A percentile compares a stretch with the other conserved stretches of the same genome.
Conservation (phyloP, 306 rosid genomes). For the Rosa chinensis region DNA sequence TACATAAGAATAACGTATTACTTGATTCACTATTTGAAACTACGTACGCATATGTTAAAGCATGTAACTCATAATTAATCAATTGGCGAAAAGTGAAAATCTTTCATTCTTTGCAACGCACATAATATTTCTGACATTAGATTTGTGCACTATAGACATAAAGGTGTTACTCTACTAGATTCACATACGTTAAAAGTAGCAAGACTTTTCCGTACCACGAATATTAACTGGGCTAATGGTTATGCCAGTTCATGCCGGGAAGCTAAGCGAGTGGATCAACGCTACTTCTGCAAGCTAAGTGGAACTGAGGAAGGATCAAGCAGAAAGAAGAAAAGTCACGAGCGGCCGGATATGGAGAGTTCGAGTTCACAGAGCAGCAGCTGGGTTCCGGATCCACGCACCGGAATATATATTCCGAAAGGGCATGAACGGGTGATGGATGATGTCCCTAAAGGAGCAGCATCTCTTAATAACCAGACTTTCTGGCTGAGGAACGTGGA, state of each 20-base stretch:
- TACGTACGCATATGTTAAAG: too few species aligned
- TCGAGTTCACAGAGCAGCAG: constrained; percentile 10
- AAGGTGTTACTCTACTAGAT: not conserved
- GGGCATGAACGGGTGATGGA: constrained; percentile 74
- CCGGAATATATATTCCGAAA: constrained; percentile 67
- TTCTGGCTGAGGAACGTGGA: constrained; percentile 64
- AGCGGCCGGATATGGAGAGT: not conserved
- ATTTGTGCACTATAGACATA: not conserved
- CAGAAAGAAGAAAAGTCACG: not conserved
- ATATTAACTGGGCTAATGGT: not conserved
- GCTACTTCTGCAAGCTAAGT: constrained; percentile 24
- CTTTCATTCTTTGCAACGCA: too few species aligned
- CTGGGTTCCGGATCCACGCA: constrained; percentile 72
- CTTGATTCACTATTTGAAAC: too few species aligned
- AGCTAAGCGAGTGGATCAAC: constrained; percentile 19
- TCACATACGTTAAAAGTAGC: not conserved
- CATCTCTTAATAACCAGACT: constrained; percentile 35
- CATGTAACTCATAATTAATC: too few species aligned
- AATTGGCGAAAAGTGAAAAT: not conserved
- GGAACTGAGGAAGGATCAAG: constrained; percentile 10
- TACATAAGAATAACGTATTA: not conserved
- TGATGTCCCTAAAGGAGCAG: constrained; percentile 59
- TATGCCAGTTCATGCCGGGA: constrained; percentile 26
- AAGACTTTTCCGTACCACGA: not conserved
- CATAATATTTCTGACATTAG: not conserved